These are phyloP conservation scores for Aspergillus arachidicola DNA, from an alignment of 2,329 filamentous ascomycete genomes.

Conservation along the genomic window DNA sequence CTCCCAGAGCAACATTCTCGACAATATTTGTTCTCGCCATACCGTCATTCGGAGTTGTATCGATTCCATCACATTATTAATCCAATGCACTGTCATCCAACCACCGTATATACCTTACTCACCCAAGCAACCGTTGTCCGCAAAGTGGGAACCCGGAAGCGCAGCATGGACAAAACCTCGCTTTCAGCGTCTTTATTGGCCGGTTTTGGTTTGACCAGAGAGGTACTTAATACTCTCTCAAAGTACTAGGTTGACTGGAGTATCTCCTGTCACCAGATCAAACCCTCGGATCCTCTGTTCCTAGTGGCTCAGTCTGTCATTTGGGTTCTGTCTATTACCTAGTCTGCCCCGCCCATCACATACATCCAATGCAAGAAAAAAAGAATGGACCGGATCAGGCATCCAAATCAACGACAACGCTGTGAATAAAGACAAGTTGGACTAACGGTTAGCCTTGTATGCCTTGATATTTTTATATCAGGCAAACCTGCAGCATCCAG, in stretches of 20 bases:
- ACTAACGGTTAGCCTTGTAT: not conserved
- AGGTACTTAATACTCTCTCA: not conserved
- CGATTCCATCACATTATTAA: not conserved
- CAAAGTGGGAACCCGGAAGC: not conserved
- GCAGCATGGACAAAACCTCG: not conserved
- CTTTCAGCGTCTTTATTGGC: not conserved
- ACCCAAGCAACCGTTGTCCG: not conserved
- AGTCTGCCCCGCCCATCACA: not conserved
- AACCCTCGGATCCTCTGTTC: not conserved
- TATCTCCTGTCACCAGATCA: not conserved
- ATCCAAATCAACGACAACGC: not conserved
- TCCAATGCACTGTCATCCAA: not conserved
- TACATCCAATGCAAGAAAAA: not conserved
- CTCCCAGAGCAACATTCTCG: not conserved
- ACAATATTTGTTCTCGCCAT: not conserved
- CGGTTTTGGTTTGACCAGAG: not conserved
- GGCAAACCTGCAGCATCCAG: conserved; percentile 11
- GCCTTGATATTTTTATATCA: conserved; percentile 4
- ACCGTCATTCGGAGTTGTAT: not conserved
- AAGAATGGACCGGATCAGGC: conserved; percentile 1
- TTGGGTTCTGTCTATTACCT: not conserved
- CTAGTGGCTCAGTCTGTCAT: not conserved
- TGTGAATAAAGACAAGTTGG: not conserved
- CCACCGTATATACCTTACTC: not conserved
- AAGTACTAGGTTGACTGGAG: not conserved